Evolutionary conservation across 768 basidiomycete genomes (phyloP), one percentile per base, ranked within the genome.

Genomic region (Aureoboletus auriporus): DNA sequence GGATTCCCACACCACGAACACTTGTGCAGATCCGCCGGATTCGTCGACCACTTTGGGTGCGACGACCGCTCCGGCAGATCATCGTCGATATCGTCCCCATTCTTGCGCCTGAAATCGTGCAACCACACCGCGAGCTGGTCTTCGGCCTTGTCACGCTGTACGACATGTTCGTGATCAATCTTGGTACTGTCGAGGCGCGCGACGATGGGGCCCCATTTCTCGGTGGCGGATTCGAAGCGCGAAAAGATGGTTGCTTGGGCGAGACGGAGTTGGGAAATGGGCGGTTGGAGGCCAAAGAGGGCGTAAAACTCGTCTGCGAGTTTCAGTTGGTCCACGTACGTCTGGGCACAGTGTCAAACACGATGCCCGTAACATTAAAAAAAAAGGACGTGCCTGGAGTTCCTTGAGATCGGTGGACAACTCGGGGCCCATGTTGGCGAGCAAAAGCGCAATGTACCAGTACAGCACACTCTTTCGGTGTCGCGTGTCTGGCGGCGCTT

Each of bases 1-100:
- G 80, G 80, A 49, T 82, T 83, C 5, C 75, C 71, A 55, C 82
- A 84, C 72, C 76, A 80, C 23, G 82, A 80, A 56, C 84, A 86
- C 23, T 73, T 66, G 63, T 80, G 84, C 36, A 86, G 63, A 33
- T 63, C 71, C 8, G 82, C 75, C 16, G 68, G 65, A 39, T 81
- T 78, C 16, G 64, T 60, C 49, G 71, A 76, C 54, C 80, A 69
- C 55, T 69, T 74, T 11, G 76, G 72, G 43, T 75, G 72, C 11
- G 68, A 64, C 31, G 70, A 66, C 46, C 17, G 64, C 38, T 65
- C 55, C 16, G 61, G 58, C 45, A 58, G 31, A 30, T 65, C 59
- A 30, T 64, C 62, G 1, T 68, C 68, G n/a, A 63, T 58, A 35
- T 64, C 62, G 11, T 68, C 68, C 31, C 68, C 71, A 20, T 74